Conservation (phyloP, 2,329 filamentous ascomycete species). For the Pezicula radicicola region DNA sequence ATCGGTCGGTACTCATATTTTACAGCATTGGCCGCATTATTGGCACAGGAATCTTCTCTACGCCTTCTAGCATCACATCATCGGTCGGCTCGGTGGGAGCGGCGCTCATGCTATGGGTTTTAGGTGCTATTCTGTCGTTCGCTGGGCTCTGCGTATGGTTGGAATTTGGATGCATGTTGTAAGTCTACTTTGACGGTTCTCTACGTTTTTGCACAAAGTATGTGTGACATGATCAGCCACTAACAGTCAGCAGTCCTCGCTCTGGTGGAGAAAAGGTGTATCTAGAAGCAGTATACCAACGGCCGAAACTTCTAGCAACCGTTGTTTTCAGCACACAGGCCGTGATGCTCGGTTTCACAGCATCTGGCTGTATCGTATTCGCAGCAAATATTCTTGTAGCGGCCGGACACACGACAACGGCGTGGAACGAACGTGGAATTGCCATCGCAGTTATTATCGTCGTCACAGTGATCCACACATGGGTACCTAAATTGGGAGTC, state of each 20-base stretch:
- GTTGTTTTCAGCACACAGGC: slow-evolving; percentile 49
- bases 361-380: slow-evolving; percentile 51
- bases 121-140: slow-evolving; percentile 41
- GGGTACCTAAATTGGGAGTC: slow-evolving; percentile 41
- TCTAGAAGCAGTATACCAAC: slow-evolving; percentile 46
- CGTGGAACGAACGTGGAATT: slow-evolving; percentile 46
- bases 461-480: slow-evolving; percentile 44
- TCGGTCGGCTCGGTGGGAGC: slow-evolving; percentile 51
- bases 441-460: slow-evolving; percentile 41
- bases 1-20: no score
- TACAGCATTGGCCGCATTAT: slow-evolving; percentile 41
- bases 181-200: no score
- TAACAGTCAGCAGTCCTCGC: slow-evolving; percentile 22
- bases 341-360: slow-evolving; percentile 49
- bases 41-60: slow-evolving; percentile 57
- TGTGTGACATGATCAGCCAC: no score
- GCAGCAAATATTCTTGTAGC: slow-evolving; percentile 46
- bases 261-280: slow-evolving; percentile 50
- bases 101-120: slow-evolving; percentile 49
- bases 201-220: no score
- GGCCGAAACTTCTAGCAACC: slow-evolving; percentile 47
- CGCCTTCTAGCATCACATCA: slow-evolving; percentile 50
- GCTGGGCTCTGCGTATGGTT: slow-evolving; percentile 41
- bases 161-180: slow-evolving; percentile 39
- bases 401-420: slow-evolving; percentile 40